These are phyloP conservation scores for Sugiyamaella lignohabitans DNA, from an alignment of 805 yeast genomes.

Conservation along the genomic window DNA sequence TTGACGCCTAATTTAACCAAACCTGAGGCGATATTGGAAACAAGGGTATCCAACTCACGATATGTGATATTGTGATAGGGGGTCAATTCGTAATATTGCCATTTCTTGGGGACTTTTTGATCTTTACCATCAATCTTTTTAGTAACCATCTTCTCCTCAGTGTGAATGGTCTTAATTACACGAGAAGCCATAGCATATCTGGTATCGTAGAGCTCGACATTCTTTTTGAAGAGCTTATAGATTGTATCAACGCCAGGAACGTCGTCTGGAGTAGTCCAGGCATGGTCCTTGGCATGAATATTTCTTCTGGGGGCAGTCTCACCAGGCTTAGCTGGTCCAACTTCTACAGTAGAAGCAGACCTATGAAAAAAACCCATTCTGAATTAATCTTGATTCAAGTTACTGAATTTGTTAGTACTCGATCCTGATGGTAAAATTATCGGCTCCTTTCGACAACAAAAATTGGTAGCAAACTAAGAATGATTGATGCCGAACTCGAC, in stretches of 20 bases:
- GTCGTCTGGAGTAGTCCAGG: conserved; percentile 57
- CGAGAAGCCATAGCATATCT: conserved; percentile 70
- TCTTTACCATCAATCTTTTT: conserved; percentile 75
- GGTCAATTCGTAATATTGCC: conserved; percentile 79
- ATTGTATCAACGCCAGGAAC: conserved; percentile 54
- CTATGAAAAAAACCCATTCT: background rate
- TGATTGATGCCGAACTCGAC: too few relatives aligned
- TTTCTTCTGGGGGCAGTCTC: conserved; percentile 35
- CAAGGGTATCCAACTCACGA: conserved; percentile 45
- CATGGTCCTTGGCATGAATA: conserved; percentile 28
- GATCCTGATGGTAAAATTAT: too few relatives aligned
- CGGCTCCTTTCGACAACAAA: too few relatives aligned
- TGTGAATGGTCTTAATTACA: conserved; percentile 63
- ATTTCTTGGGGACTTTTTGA: conserved; percentile 67
- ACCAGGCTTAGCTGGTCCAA: conserved; percentile 30
- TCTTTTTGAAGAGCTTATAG: conserved; percentile 61
- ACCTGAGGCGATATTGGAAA: conserved; percentile 64
- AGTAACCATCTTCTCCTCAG: conserved; percentile 65
- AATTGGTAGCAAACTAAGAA: too few relatives aligned
- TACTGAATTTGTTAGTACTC: too few relatives aligned
- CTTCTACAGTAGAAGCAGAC: conserved; percentile 23
- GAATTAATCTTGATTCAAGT: too few relatives aligned
- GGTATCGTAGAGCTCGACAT: conserved; percentile 49
- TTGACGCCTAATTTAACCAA: conserved; percentile 63
- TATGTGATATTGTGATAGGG: conserved; percentile 63